phyloP scores from a whole-genome alignment of 805 yeast genomes.

The Wickerhamiella shivajii region DNA sequence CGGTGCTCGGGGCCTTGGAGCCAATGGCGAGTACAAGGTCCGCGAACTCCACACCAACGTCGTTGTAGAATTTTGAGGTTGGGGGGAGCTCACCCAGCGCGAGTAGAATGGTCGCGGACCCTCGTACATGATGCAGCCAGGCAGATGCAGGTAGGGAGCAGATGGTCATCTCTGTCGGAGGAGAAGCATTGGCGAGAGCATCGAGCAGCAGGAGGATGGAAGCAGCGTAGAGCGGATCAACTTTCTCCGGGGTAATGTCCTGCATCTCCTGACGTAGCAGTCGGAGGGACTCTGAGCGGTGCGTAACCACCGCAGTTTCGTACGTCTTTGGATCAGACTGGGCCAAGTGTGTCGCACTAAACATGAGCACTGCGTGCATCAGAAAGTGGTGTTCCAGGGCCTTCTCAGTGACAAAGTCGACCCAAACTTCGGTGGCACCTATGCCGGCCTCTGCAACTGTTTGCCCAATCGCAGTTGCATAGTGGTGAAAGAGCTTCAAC shows the following conservation, averaged over 20 bases:
- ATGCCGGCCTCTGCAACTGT: constrained; percentile 87
- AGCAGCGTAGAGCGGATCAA: constrained; percentile 82
- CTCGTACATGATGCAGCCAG: constrained; percentile 94
- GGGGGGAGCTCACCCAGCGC: constrained; percentile 90
- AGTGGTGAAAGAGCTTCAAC: constrained; percentile 72
- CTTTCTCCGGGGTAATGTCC: constrained; percentile 63
- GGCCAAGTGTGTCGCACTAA: constrained; percentile 83
- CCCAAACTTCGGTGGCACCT: constrained; percentile 75
- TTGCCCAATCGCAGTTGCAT: constrained; percentile 67
- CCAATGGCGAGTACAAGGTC: too few relatives aligned
- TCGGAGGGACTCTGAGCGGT: constrained; percentile 74
- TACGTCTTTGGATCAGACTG: constrained; percentile 43
- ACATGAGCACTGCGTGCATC: constrained; percentile 84
- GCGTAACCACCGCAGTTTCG: constrained; percentile 44
- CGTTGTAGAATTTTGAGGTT: constrained; percentile 46
- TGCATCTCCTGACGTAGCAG: constrained; percentile 73
- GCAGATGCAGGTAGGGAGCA: constrained; percentile 75
- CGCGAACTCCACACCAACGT: constrained; percentile 75
- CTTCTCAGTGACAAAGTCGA: constrained; percentile 69
- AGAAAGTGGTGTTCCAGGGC: constrained; percentile 80
- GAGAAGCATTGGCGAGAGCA: constrained; percentile 77
- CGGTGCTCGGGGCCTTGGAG: too few relatives aligned
- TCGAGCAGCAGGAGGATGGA: constrained; percentile 85
- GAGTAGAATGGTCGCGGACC: constrained; percentile 88
- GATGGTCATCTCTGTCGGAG: constrained; percentile 34